Conservation (phyloP, 805 yeast genomes). For the Candida suzukii region DNA sequence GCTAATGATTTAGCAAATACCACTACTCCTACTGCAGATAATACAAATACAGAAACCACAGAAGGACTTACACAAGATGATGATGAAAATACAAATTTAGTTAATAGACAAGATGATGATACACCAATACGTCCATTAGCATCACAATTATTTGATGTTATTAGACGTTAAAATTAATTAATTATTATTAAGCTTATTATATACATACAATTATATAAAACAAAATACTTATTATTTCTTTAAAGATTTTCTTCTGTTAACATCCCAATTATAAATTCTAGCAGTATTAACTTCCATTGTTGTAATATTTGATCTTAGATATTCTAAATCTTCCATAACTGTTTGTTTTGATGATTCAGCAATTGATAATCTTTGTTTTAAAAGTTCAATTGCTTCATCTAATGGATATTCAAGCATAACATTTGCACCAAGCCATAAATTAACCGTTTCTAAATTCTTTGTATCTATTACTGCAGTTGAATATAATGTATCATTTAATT, state of each 20-base stretch:
- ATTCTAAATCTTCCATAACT: slow-evolving; percentile 81
- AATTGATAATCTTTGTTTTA: slow-evolving; percentile 52
- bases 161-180: slow-evolving; percentile 26
- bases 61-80: not conserved
- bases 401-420: slow-evolving; percentile 94
- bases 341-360: slow-evolving; percentile 52
- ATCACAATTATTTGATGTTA: slow-evolving; percentile 53
- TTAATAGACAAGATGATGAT: slow-evolving; percentile 34
- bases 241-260: slow-evolving; percentile 49
- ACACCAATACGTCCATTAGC: slow-evolving; percentile 59
- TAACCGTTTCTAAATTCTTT: slow-evolving; percentile 51
- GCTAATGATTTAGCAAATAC: not conserved
- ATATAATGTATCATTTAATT: slow-evolving; percentile 86
- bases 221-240: not conserved
- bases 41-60: not conserved
- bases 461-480: slow-evolving; percentile 72
- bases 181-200: not conserved
- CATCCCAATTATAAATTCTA: slow-evolving; percentile 84
- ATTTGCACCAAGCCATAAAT: slow-evolving; percentile 96
- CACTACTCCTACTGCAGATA: not conserved
- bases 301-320: slow-evolving; percentile 80
- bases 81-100: slow-evolving; percentile 10
- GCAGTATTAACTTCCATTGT: slow-evolving; percentile 98
- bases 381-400: slow-evolving; percentile 74
- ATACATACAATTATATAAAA: slow-evolving; percentile 1